Percentiles rank a stretch among this genome's conserved stretches.
These are phyloP conservation scores for Leucogyrophana mollusca DNA, from an alignment of 768 basidiomycete species.

Conservation along the genomic window DNA sequence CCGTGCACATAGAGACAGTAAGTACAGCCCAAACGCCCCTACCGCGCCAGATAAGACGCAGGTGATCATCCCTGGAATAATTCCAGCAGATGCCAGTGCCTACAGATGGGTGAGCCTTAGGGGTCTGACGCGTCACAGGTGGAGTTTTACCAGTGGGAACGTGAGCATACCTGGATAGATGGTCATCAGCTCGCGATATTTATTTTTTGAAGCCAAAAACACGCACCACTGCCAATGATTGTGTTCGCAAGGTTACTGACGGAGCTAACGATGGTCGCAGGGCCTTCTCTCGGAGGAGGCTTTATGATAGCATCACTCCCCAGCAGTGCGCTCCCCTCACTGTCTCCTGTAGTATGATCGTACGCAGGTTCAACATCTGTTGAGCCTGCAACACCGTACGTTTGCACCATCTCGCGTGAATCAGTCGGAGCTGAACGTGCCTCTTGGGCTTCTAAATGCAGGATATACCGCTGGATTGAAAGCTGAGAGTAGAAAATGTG, in stretches of 20 bases:
- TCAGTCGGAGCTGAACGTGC: conserved; percentile 8
- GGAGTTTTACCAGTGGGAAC: conserved; percentile 67
- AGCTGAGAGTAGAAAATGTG: not conserved
- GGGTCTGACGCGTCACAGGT: not conserved
- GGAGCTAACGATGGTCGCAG: conserved; percentile 65
- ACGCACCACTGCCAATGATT: conserved; percentile 85
- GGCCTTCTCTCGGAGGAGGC: conserved; percentile 47
- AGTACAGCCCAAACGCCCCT: conserved; percentile 83
- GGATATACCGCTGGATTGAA: not conserved
- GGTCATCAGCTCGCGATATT: conserved; percentile 1
- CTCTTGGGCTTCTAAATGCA: not conserved
- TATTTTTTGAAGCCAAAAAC: conserved; percentile 5
- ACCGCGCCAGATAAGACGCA: conserved; percentile 79
- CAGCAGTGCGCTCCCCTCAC: conserved; percentile 63
- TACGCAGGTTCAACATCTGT: conserved; percentile 17
- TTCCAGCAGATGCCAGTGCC: conserved; percentile 89
- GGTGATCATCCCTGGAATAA: conserved; percentile 88
- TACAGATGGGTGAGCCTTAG: conserved; percentile 26
- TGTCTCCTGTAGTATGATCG: conserved; percentile 21
- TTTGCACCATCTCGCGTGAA: conserved; percentile 63
- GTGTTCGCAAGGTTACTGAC: conserved; percentile 86
- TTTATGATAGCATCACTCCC: conserved; percentile 32
- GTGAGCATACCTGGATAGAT: conserved; percentile 73
- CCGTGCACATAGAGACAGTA: conserved; percentile 82
- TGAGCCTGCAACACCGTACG: conserved; percentile 59